Conservation (phyloP, 768 basidiomycete genomes). For the Tulasnella sp. region DNA sequence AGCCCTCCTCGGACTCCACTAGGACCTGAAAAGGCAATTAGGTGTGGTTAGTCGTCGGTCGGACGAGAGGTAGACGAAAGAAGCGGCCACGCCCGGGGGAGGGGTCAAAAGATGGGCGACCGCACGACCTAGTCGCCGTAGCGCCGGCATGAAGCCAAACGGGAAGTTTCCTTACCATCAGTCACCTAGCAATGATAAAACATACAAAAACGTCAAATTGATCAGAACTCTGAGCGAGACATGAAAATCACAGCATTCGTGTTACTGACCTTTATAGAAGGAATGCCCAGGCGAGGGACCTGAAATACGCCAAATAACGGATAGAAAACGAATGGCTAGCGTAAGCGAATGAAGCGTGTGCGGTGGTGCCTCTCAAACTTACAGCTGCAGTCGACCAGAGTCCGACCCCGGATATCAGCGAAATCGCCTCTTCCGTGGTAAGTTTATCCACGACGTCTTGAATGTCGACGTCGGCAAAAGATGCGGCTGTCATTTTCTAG, state of each 20-base stretch:
- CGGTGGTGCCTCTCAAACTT: constrained; percentile 31
- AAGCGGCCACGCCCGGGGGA: not conserved
- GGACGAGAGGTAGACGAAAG: not conserved
- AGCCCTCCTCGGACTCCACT: constrained; percentile 53
- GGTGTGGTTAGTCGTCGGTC: not conserved
- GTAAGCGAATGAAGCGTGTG: not conserved
- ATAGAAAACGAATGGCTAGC: not conserved
- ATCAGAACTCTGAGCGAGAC: constrained; percentile 28
- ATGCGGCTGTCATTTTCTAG: not conserved
- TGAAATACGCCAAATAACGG: not conserved
- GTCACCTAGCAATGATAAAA: not conserved
- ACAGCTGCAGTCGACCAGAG: constrained; percentile 38
- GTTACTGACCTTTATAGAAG: constrained; percentile 68
- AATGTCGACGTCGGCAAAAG: constrained; percentile 46
- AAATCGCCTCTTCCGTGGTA: constrained; percentile 74
- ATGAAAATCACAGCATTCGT: constrained; percentile 56
- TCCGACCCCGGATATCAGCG: constrained; percentile 71
- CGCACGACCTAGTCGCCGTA: not conserved
- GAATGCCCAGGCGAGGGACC: constrained; percentile 68
- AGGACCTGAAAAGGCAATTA: constrained; percentile 52
- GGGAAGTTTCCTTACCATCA: not conserved
- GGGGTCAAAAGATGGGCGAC: not conserved
- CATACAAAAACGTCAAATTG: not conserved
- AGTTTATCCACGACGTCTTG: constrained; percentile 63
- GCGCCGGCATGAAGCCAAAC: not conserved